Base-by-base conservation (phyloP, 2,329 filamentous ascomycete genomes). In the Fusarium sp. region DNA sequence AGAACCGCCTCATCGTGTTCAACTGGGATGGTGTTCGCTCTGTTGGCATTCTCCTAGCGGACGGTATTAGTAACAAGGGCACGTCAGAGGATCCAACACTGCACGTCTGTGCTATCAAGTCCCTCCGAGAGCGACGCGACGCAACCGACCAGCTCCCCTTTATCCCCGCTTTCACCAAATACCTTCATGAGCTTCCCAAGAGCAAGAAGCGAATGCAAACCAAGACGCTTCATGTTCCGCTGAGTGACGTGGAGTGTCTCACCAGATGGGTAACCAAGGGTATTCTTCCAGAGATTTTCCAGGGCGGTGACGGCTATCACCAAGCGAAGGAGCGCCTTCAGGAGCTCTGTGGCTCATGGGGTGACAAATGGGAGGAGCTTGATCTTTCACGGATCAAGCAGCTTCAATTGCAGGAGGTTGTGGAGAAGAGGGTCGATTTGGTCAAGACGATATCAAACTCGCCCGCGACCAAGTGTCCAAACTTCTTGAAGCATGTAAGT, bases 121-220 rank as follows among this genome's bases (percentile, higher is more conserved):
- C 91, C 2, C 85, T 90, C 42, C 88, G 92, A 65, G 88, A 91
- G 65, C 89, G 90, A 64, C 90, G 94, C 40, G 92, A 95, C 77
- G 90, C 93, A 17, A 94, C 92, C n/a, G 96, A 98, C 79, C 87
- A 97, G 38, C 86, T 99, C 12, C 95, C 96, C 0, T 98, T 95
- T 79, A 83, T 97, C 3, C 89, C 92, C 6, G 84, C 85, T 1
- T 94, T 96, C 80, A 89, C 93, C 16, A 86, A 87, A 46, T 85
- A 92, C 53, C 90, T 97, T 74, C 89, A 91, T 12, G 85, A 88
- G 14, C 81, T 97, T 0, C 92, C 94, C 2, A 89, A 91, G 62
- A 86, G 85, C 17, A 91, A 90, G 75, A 88, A 87, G 67, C 89
- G 94, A 22, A 90, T 97, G 79, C 88, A 89, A 12, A 87, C 92